A percentile compares a stretch with the other conserved stretches of the same genome.
These are phyloP conservation scores for Penicillium antarcticum DNA, from an alignment of 495 filamentous ascomycete species.

Conservation along the genomic window DNA sequence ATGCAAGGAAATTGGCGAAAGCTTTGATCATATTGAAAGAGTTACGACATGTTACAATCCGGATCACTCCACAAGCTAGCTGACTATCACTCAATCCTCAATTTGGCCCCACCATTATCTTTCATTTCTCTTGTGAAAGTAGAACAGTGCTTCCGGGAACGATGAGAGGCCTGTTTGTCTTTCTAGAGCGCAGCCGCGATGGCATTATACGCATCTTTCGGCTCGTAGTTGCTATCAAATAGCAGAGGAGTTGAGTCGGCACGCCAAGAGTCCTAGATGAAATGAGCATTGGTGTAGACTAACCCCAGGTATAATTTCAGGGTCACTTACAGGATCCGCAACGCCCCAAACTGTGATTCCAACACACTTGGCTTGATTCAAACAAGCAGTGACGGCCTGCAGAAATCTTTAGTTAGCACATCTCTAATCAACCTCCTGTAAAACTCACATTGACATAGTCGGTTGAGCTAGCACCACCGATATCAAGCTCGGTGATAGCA, in stretches of 20 bases:
- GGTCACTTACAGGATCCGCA: constrained; percentile 51
- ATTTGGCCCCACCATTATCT: too few relatives aligned
- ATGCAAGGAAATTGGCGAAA: too few relatives aligned
- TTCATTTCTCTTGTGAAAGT: too few relatives aligned
- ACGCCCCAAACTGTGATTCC: constrained; percentile 79
- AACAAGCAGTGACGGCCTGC: constrained; percentile 59
- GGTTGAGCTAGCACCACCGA: constrained; percentile 52
- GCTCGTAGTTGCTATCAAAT: constrained; percentile 59
- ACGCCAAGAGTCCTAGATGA: constrained; percentile 57
- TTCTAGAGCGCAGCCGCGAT: constrained; percentile 37
- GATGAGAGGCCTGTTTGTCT: too few relatives aligned
- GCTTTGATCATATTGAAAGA: too few relatives aligned
- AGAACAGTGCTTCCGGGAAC: too few relatives aligned
- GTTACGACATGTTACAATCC: too few relatives aligned
- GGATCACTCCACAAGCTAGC: too few relatives aligned
- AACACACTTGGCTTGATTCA: constrained; percentile 61
- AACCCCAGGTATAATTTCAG: background rate
- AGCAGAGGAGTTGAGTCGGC: constrained; percentile 56
- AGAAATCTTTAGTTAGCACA: background rate
- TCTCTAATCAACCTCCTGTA: background rate
- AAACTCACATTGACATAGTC: constrained; percentile 55
- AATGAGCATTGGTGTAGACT: background rate
- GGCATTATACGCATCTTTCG: constrained; percentile 64
- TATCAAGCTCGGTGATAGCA: constrained; percentile 65
- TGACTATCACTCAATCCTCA: too few relatives aligned